Evolutionary conservation across 225 moss, liverwort and hornwort genomes (phyloP).

Genomic region (Pseudoscleropodium purum): DNA sequence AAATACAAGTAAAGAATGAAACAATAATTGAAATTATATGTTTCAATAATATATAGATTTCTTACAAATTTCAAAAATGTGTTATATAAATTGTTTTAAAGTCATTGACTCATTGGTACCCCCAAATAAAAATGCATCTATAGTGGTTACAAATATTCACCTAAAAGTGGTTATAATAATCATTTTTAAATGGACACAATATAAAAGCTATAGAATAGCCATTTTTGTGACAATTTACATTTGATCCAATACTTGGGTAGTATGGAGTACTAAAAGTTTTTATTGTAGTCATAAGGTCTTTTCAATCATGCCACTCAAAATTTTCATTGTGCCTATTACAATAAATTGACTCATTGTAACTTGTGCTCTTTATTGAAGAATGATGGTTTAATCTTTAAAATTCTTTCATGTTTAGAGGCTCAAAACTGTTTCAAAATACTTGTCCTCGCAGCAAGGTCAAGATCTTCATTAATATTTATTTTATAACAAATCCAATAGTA

Average conservation of each 20-base stretch:
- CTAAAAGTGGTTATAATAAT: background rate
- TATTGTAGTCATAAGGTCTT: no score
- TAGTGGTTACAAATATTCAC: background rate
- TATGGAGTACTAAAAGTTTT: background rate
- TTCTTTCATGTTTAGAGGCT: no score
- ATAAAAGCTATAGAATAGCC: background rate
- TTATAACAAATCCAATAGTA: no score
- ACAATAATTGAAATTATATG: background rate
- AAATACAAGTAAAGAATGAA: background rate
- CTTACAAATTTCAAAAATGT: background rate
- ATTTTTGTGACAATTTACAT: no score
- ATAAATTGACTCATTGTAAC: background rate
- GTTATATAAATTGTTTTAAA: no score
- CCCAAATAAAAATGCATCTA: background rate
- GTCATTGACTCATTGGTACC: background rate
- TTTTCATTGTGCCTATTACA: background rate
- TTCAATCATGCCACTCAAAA: background rate
- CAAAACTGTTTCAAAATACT: no score
- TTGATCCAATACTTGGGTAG: fast-evolving
- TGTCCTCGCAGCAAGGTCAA: no score
- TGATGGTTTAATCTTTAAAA: background rate
- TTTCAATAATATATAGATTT: no score
- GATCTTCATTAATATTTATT: no score
- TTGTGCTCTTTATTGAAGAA: background rate
- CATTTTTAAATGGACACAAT: background rate